Percentiles rank a stretch among this genome's conserved stretches.
Evolutionary conservation across 352 stramenopile genomes (phyloP).

Genomic region (Phytopythium vexans): DNA sequence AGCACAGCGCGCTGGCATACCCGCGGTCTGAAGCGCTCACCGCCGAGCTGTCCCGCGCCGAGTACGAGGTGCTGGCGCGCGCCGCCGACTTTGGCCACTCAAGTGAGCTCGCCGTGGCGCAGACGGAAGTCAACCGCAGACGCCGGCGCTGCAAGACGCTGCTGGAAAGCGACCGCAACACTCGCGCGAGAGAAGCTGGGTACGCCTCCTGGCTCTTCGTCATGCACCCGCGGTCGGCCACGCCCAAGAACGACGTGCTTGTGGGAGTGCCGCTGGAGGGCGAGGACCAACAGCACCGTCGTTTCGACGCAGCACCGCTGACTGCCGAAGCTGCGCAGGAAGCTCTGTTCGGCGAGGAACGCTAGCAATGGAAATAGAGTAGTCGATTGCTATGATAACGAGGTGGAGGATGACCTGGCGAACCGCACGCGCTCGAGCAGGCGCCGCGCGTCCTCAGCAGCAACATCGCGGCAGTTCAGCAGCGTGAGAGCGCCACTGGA

Average conservation of each 20-base stretch:
- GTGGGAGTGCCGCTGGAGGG: slow-evolving; percentile 48
- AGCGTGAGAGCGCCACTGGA: slow-evolving; percentile 40
- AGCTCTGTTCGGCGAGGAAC: not conserved
- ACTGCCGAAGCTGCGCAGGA: too few species aligned
- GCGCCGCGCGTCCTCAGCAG: slow-evolving; percentile 23
- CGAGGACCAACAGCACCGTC: not conserved
- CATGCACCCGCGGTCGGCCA: slow-evolving; percentile 67
- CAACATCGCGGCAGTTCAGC: slow-evolving; percentile 47
- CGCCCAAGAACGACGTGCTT: slow-evolving; percentile 83
- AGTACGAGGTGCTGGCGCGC: slow-evolving; percentile 78
- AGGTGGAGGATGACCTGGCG: not conserved
- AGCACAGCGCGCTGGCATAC: slow-evolving; percentile 56
- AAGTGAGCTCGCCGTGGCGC: slow-evolving; percentile 31
- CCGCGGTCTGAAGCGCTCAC: slow-evolving; percentile 49
- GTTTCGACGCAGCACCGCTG: too few species aligned
- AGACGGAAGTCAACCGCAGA: slow-evolving; percentile 42
- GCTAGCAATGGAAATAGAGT: not conserved
- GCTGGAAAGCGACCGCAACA: slow-evolving; percentile 77
- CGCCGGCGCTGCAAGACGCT: slow-evolving; percentile 78
- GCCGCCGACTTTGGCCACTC: slow-evolving; percentile 74
- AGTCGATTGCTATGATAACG: not conserved
- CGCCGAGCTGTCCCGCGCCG: slow-evolving; percentile 38
- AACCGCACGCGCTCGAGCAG: slow-evolving; percentile 45
- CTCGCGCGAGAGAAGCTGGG: slow-evolving; percentile 40
- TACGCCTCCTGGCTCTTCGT: slow-evolving; percentile 77